phyloP scores from a whole-genome alignment of 768 basidiomycete genomes.

The Strobilomyces echinocephalus region DNA sequence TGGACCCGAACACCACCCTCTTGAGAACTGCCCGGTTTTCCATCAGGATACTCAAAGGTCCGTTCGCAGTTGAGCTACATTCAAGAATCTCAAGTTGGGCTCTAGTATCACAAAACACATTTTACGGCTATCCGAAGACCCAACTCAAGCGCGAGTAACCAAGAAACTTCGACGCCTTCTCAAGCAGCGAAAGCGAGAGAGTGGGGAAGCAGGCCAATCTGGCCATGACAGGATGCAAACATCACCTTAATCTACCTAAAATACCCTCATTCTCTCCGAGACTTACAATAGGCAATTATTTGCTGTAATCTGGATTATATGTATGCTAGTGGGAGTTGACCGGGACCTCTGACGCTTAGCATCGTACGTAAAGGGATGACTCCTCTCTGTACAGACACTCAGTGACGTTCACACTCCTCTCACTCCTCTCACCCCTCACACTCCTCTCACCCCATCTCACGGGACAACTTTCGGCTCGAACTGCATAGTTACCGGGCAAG shows the following conservation, averaged over 20 bases:
- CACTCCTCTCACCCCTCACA: conserved; percentile 12
- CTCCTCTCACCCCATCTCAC: conserved; percentile 10
- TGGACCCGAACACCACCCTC: conserved; percentile 37
- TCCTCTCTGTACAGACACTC: conserved; percentile 16
- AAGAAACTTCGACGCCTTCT: conserved; percentile 38
- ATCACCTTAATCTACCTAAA: neutral
- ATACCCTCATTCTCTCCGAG: neutral
- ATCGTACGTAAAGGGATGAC: conserved; percentile 23
- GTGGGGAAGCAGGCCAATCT: neutral
- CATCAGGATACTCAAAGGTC: conserved; percentile 52
- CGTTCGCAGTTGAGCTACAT: conserved; percentile 1
- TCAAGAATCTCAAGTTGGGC: conserved; percentile 7
- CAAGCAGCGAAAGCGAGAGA: conserved; percentile 30
- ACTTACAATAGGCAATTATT: conserved; percentile 5
- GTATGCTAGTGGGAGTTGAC: conserved; percentile 5
- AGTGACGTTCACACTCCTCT: conserved; percentile 15
- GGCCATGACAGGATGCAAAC: conserved; percentile 3
- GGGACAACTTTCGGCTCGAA: conserved; percentile 13
- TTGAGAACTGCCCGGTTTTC: conserved; percentile 55
- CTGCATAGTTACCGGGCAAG: conserved; percentile 13
- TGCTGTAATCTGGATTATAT: conserved; percentile 12
- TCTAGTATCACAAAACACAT: conserved; percentile 43
- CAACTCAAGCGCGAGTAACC: conserved; percentile 33
- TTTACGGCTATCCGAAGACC: conserved; percentile 39
- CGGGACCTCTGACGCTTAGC: neutral